Base-by-base conservation (phyloP, 2,329 filamentous ascomycete species). In the Colletotrichum abscissum region DNA sequence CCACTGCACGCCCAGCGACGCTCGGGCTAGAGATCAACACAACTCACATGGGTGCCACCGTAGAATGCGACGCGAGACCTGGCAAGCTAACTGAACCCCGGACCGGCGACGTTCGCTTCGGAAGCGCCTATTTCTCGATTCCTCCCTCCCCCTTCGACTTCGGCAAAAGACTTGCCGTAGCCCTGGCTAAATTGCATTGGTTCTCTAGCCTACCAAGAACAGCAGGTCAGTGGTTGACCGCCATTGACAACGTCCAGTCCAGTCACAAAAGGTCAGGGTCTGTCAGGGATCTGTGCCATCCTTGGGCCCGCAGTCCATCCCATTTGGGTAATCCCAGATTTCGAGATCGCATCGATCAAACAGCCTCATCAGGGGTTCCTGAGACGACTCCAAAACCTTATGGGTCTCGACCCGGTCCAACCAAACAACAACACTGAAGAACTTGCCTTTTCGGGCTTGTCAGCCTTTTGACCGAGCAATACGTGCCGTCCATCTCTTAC, bases 371-470 rank as follows among this genome's bases (percentile, higher is more conserved):
- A 66, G 65, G 73, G 70, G 66, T 74, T 49, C 64, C 70, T 75
- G 73, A 74, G 70, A 75, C 73, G 57, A 26, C 57, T 75, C 19
- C 70, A 66, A 73, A 75, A 75, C 71, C 54, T 11, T 30, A 54
- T 35, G n/a, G 63, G 72, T 74, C 65, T 73, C 65, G 62, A 38
- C 42, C 67, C 42, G 19, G 42, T 49, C 19, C 30, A 30, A 55
- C 52, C 24, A 57, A 57, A 65, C 38, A 22, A 19, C 52, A 24
- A 42, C 24, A 19, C 19, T n/a, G 16, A 49, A 49, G 2, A 35
- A 8, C 42, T 59, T 58, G 24, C 55, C 67, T 57, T 12, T 30
- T 62, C 19, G n/a, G 54, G 58, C 54, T 12, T 42, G 54, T 35
- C 19, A 12, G 46, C 6, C 42, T 26, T 42, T 63, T 30, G 46